These are phyloP conservation scores for Nidularia pulvinata DNA, from an alignment of 768 basidiomycete species.

Conservation along the genomic window DNA sequence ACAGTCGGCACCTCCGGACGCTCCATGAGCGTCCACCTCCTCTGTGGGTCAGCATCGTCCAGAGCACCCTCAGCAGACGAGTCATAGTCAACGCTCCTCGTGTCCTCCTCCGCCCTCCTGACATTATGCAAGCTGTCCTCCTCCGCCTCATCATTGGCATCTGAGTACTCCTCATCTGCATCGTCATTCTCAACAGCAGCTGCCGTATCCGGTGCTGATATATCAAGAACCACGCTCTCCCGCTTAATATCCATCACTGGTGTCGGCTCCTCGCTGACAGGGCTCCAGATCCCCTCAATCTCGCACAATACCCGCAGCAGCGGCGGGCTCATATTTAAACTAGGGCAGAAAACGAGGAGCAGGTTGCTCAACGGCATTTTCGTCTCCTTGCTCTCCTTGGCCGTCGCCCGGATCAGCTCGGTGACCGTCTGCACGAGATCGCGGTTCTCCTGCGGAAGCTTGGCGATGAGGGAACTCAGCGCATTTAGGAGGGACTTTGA, in stretches of 20 bases:
- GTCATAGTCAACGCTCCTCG: constrained; percentile 30
- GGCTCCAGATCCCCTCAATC: constrained; percentile 61
- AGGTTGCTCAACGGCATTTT: constrained; percentile 95
- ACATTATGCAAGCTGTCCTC: constrained; percentile 16
- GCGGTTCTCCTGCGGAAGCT: constrained; percentile 78
- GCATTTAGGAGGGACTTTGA: constrained; percentile 58
- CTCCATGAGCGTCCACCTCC: constrained; percentile 10
- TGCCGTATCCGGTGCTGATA: constrained; percentile 11
- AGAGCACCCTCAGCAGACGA: constrained; percentile 29
- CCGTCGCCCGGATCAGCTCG: constrained; percentile 78
- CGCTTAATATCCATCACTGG: constrained; percentile 27
- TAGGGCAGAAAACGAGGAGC: constrained; percentile 87
- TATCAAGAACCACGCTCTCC: constrained; percentile 20
- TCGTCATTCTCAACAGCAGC: constrained; percentile 7
- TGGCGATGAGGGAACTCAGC: constrained; percentile 61
- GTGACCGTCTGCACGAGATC: constrained; percentile 84
- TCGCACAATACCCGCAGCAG: constrained; percentile 76
- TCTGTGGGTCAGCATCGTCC: constrained; percentile 7
- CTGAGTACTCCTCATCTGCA: constrained; percentile 18
- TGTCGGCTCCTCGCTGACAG: constrained; percentile 21
- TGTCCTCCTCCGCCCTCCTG: constrained; percentile 22
- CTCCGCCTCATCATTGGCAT: constrained; percentile 22
- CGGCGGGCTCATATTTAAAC: constrained; percentile 75
- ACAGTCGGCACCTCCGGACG: constrained; percentile 31
- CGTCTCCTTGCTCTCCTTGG: constrained; percentile 65